Evolutionary conservation across 805 yeast genomes (phyloP).

Genomic region (Ogataea pignaliae): DNA sequence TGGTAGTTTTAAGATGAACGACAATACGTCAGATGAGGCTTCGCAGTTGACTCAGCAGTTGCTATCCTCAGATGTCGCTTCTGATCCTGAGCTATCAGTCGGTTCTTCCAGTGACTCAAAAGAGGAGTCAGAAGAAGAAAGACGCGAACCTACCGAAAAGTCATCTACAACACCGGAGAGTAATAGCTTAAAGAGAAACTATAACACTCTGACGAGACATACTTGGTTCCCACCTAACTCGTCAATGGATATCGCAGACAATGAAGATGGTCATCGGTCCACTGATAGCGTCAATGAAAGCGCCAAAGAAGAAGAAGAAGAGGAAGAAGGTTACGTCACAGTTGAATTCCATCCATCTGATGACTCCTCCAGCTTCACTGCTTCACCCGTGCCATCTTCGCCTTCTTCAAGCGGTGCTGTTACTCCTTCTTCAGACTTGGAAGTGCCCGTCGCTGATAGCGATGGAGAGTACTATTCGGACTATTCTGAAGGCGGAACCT

Average conservation of each 20-base stretch:
- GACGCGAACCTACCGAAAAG: background rate
- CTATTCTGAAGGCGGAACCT: constrained; percentile 1
- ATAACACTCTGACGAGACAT: constrained; percentile 22
- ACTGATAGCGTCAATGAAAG: background rate
- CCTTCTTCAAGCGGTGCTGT: background rate
- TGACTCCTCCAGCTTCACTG: background rate
- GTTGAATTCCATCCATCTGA: background rate
- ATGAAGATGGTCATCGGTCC: background rate
- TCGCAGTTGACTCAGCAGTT: background rate
- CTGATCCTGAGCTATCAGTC: background rate
- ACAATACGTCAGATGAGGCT: background rate
- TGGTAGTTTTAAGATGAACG: no score
- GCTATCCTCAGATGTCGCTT: background rate
- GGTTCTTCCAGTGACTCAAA: background rate
- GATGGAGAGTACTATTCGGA: constrained; percentile 5
- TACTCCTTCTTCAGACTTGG: background rate
- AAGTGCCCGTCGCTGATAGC: background rate
- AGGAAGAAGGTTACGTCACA: background rate
- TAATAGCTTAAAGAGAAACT: constrained; percentile 18
- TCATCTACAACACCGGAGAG: no score
- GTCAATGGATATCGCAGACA: background rate
- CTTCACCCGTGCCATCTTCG: background rate
- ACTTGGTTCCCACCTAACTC: constrained; percentile 19
- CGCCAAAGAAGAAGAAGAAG: constrained; percentile 4
- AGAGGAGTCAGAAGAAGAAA: background rate